phyloP scores from a whole-genome alignment of 306 rosid species.

The Nissolia schottii region DNA sequence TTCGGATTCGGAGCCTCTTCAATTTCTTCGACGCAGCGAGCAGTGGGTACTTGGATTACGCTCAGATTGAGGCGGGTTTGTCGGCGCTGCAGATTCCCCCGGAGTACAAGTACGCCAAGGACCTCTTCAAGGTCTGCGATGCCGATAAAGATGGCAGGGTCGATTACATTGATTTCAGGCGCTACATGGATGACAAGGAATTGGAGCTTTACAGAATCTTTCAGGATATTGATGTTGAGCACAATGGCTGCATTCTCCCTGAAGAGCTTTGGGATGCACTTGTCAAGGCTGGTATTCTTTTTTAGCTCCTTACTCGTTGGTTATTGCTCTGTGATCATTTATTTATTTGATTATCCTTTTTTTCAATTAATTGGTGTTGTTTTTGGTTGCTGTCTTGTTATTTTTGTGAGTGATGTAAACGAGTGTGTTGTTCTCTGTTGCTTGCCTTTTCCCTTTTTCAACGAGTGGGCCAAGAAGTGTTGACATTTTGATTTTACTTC shows the following conservation, averaged over 20 bases:
- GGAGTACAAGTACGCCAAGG: constrained; percentile 53
- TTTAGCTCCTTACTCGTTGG: neutral
- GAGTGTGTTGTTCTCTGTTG: neutral
- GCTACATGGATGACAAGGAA: constrained; percentile 59
- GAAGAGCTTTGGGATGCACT: constrained; percentile 62
- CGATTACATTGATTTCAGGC: constrained; percentile 43
- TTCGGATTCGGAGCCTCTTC: constrained; percentile 46
- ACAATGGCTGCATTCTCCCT: constrained; percentile 53
- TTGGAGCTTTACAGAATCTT: constrained; percentile 53
- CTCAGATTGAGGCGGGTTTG: constrained; percentile 49
- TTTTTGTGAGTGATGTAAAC: neutral
- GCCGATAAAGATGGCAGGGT: constrained; percentile 49
- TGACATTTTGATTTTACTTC: neutral
- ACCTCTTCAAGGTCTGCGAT: constrained; percentile 53
- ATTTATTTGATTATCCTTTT: neutral
- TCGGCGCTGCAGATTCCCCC: constrained; percentile 53
- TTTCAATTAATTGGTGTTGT: neutral
- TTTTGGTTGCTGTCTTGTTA: neutral
- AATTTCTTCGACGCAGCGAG: constrained; percentile 47
- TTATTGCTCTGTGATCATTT: too few relatives aligned
- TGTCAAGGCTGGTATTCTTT: constrained; percentile 54
- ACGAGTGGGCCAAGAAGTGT: constrained; percentile 6
- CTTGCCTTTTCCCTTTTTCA: neutral
- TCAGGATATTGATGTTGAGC: constrained; percentile 56
- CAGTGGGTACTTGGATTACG: constrained; percentile 44